Base-by-base conservation (phyloP, 768 basidiomycete species). In the Tephrocybe sp. region DNA sequence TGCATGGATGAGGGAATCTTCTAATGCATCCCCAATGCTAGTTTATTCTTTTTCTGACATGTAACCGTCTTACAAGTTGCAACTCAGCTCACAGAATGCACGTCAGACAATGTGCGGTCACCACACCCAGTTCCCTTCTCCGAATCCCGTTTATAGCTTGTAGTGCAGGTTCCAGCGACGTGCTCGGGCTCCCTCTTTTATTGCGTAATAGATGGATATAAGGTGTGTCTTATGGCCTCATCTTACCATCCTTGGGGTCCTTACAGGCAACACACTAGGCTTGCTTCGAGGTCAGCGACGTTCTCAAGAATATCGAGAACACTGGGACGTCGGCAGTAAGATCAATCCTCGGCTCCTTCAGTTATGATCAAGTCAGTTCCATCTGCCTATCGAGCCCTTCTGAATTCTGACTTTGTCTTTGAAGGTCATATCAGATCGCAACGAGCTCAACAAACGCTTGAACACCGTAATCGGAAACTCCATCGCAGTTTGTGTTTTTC, bases 141-240 rank as follows among this genome's bases (percentile, higher is more conserved):
- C 21, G 7, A 18, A 12, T 21, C 8, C 28, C 11, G 28, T 39
- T 39, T 18, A 39, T 20, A 6, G 9, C 20, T n/a, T 9, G n/a
- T n/a, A n/a, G n/a, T 15, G n/a, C 9, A 75, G 74, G 79, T 81
- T 1, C 81, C 81, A 4, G 76, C 81, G 3, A 60, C 71, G 4
- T 72, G 75, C 39, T 80, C 80, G 2, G 81, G 81, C 11, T 81
- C 79, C 1, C 67, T 81, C 0, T 81, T 83, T 62, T 83, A 72
- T 61, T 74, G 77, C 6, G 73, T 83, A 25, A 61, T 60, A 0
- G 72, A 83, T 53, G 74, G 77, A 38, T 81, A 81, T 65, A 73
- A 76, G 61, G 71, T 68, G 45, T 6, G 8, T 30, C 23, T 23
- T 40, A n/a, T 43, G 21, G 4, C 32, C 1, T 38, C 15, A 3